A percentile compares a stretch with the other conserved stretches of the same genome.
Evolutionary conservation across 768 basidiomycete genomes (phyloP).

Genomic region (Kondoa malvinella): DNA sequence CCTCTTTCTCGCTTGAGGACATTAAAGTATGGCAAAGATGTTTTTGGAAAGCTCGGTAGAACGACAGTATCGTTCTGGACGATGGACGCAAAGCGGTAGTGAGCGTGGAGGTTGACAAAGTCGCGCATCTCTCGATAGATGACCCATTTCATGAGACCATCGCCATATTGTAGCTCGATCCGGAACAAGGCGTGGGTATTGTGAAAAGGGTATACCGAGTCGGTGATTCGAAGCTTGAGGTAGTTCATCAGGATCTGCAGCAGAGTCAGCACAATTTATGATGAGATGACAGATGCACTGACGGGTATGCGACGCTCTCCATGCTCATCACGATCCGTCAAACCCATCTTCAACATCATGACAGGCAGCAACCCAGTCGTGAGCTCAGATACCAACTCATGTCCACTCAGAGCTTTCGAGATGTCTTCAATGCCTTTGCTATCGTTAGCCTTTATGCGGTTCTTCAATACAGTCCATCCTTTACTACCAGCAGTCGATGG

Average conservation of each 20-base stretch:
- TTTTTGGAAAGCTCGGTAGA: conserved; percentile 80
- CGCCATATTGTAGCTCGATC: conserved; percentile 73
- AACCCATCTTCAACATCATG: conserved; percentile 52
- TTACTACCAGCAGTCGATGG: not conserved
- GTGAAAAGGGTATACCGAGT: conserved; percentile 66
- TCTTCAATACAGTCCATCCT: conserved; percentile 15
- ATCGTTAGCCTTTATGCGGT: conserved; percentile 13
- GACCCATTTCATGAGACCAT: conserved; percentile 83
- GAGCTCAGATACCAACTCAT: conserved; percentile 20
- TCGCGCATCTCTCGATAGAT: conserved; percentile 55
- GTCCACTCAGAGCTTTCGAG: conserved; percentile 8
- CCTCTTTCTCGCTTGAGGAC: conserved; percentile 50
- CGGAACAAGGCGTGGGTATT: conserved; percentile 63
- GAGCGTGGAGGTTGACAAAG: conserved; percentile 72
- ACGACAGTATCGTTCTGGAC: conserved; percentile 34
- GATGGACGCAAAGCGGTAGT: conserved; percentile 65
- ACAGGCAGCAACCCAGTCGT: conserved; percentile 50
- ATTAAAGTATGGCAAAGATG: conserved; percentile 72
- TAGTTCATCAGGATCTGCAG: conserved; percentile 54
- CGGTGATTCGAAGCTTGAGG: conserved; percentile 64
- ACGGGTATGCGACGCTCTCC: conserved; percentile 45
- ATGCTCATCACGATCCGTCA: conserved; percentile 75
- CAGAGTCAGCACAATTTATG: not conserved
- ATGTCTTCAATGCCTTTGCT: conserved; percentile 15
- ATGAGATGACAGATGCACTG: not conserved